Base-by-base conservation (phyloP, 2,329 filamentous ascomycete genomes). In the Beauveria sp. region DNA sequence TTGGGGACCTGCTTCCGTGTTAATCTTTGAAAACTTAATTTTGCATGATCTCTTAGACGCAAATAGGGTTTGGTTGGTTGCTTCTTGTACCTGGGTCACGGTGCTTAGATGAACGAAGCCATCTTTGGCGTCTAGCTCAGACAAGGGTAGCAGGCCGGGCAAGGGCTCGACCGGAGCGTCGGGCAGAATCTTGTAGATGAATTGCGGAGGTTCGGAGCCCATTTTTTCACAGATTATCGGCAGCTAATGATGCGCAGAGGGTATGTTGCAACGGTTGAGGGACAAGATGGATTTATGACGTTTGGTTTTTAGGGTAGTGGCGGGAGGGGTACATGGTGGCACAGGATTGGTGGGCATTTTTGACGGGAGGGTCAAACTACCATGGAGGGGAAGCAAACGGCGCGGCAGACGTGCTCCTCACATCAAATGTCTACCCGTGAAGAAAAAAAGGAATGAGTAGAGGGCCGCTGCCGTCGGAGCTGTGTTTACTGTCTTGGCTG, bases 401-500 rank as follows among this genome's bases (percentile, higher is more conserved):
- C 26, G 34, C 34, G 34, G 34, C 34, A 16, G 34, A 37, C 14
- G 14, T 37, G 14, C 34, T 37, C 34, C 34, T 37, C 34, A 16
- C 34, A 37, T 6, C 34, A 37, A 16, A 37, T 37, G 34, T 6
- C 14, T 37, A 16, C 34, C 5, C 12, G 34, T 16, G 12, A 37
- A 16, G 34, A 37, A 14, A 30, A 7, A 43, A 37, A 34, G 63
- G 41, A 57, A 84, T 84, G 82, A 81, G 80, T 22, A 75, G 74
- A 64, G 84, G 82, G 9, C 89, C 90, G 30, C 76, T 84, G 37
- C 83, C 91, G 7, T 87, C 86, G 24, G 79, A 76, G 62, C 77
- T 87, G 46, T 84, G 87, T 63, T 84, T 91, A 63, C 78, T 93
- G 59, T 84, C 83, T 16, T 77, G 82, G 61, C 75, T 92, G 16